Evolutionary conservation across 1,284 basidiomycete genomes (phyloP).

Genomic region (Austroboletus niveus): DNA sequence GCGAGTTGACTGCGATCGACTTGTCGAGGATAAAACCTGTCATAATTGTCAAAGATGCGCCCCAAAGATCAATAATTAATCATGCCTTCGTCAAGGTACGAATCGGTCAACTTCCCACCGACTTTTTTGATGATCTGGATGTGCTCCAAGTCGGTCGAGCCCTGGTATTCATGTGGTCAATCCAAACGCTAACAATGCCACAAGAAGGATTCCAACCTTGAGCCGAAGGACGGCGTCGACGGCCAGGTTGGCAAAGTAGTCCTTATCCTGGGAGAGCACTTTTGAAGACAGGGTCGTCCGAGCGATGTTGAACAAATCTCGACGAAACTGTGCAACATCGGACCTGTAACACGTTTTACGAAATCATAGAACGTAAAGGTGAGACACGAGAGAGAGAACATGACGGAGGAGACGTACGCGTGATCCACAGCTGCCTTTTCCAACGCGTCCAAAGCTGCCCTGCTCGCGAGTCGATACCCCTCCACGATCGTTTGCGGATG

Average conservation of each 20-base stretch:
- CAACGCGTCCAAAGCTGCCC: slow-evolving; percentile 82
- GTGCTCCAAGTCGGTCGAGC: slow-evolving; percentile 95
- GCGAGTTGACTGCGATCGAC: slow-evolving; percentile 91
- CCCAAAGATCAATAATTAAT: background rate
- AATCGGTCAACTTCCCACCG: slow-evolving; percentile 97
- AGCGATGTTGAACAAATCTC: slow-evolving; percentile 96
- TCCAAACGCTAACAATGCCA: background rate
- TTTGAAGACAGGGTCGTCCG: slow-evolving; percentile 96
- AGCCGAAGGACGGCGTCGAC: slow-evolving; percentile 95
- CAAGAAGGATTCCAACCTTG: slow-evolving; percentile 52
- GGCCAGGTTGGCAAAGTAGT: slow-evolving; percentile 98
- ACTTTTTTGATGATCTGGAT: slow-evolving; percentile 99
- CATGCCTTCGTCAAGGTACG: slow-evolving; percentile 93
- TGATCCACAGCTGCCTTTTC: slow-evolving; percentile 84
- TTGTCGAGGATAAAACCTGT: slow-evolving; percentile 91
- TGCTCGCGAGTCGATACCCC: slow-evolving; percentile 92
- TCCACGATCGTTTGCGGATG: slow-evolving; percentile 99
- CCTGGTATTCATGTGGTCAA: slow-evolving; percentile 43
- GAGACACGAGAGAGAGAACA: background rate
- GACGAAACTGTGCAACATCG: slow-evolving; percentile 75
- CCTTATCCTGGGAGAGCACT: slow-evolving; percentile 95
- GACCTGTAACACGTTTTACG: slow-evolving; percentile 40
- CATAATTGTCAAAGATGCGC: no score
- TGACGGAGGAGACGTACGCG: slow-evolving; percentile 50
- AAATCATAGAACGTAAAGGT: background rate